Base-by-base conservation (phyloP, 75 land plant species). In the Picea glauca region DNA sequence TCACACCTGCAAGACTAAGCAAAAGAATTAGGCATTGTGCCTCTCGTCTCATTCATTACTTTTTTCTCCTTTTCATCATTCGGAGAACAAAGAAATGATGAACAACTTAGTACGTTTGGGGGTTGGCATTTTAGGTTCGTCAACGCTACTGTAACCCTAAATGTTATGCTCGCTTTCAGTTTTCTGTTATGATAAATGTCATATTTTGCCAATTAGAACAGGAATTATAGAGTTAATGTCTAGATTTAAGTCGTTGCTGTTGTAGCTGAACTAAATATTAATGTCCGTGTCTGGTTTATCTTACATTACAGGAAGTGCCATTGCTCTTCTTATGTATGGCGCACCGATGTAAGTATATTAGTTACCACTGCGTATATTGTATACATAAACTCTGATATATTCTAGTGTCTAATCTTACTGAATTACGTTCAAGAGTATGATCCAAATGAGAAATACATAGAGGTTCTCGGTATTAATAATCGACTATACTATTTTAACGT, bases 361-460 rank as follows among this genome's bases (percentile, higher is more conserved):
- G 2, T 50, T 50, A 9, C 12, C 56, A 50, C 54, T 46, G 54
- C 1, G 8, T 46, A 46, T 46, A 4, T 0, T 43, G 46, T 7
- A 46, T 46, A 7, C 9, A 46, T 46, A 46, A 46, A 46, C 7
- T 46, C 54, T 46, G 8, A 46, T 6, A 46, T 46, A 46, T 46
- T 46, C 1, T 43, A 43, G 7, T 43, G 5, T 4, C 7, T 35
- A 43, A 43, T 43, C 46, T 5, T 43, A 5, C 46, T 43, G 40
- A 38, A 38, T 46, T 33, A 94, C 96, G 2, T 94, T 94, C 66
- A 73, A 61, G 62, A 88, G 87, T 79, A 87, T 94, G 2, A 80
- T 89, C 35, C 81, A 63, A 86, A 88, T 82, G n/a, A n/a, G n/a
- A n/a, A n/a, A n/a, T n/a, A n/a, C n/a, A n/a, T 80, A 85, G 77